phyloP scores from a whole-genome alignment of 1,139 yeast genomes.

The Sugiyamaella novakii region DNA sequence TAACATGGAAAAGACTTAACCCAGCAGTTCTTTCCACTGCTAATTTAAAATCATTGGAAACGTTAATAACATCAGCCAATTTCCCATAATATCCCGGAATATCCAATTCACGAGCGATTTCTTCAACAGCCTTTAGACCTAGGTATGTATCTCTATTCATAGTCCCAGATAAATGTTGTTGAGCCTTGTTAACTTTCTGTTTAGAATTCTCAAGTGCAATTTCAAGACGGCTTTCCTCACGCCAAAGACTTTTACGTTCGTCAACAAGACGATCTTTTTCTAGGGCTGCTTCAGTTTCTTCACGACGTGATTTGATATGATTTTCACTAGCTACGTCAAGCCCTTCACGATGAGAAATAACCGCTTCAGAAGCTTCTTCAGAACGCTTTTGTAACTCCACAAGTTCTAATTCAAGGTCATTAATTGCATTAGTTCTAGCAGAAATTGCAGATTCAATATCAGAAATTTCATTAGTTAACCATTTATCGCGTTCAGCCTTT shows the following conservation, averaged over 20 bases:
- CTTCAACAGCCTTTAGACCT: constrained; percentile 69
- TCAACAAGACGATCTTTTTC: constrained; percentile 52
- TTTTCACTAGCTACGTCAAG: constrained; percentile 41
- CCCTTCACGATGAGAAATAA: constrained; percentile 36
- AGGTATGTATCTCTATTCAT: constrained; percentile 56
- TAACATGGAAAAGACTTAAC: constrained; percentile 78
- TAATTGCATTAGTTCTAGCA: constrained; percentile 30
- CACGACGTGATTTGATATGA: constrained; percentile 30
- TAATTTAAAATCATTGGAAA: constrained; percentile 77
- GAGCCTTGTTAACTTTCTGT: constrained; percentile 49
- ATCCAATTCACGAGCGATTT: constrained; percentile 58
- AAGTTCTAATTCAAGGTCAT: constrained; percentile 30
- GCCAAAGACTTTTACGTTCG: constrained; percentile 57
- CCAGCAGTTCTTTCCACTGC: constrained; percentile 94
- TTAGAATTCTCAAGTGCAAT: constrained; percentile 58
- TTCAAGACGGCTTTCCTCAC: constrained; percentile 68
- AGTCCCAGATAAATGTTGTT: constrained; percentile 63
- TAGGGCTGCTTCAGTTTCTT: constrained; percentile 25
- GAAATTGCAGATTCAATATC: constrained; percentile 44
- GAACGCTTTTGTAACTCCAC: constrained; percentile 30
- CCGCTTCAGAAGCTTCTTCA: constrained; percentile 24
- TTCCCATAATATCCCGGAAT: constrained; percentile 70
- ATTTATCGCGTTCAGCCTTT: constrained; percentile 62
- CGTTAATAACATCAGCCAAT: constrained; percentile 76
- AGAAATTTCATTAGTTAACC: constrained; percentile 60